Percentiles rank a stretch among this genome's conserved stretches.
Evolutionary conservation across 2,329 filamentous ascomycete species (phyloP).

Genomic region (Biscogniauxia mediterranea): DNA sequence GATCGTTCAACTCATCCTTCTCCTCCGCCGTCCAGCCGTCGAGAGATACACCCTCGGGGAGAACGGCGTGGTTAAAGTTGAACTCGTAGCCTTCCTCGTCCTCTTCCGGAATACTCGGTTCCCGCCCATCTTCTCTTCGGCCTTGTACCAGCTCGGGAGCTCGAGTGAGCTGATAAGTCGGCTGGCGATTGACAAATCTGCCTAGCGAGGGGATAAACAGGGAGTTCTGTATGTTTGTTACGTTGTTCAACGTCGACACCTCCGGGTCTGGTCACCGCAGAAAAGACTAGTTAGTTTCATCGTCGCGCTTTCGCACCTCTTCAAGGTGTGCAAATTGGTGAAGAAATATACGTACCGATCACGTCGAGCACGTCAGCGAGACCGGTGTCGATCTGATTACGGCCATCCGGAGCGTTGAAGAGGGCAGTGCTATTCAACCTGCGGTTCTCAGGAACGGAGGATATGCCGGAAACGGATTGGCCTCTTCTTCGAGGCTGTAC

Average conservation of each 20-base stretch:
- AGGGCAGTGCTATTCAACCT: slow-evolving; percentile 25
- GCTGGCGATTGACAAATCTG: slow-evolving; percentile 69
- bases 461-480: slow-evolving; percentile 13
- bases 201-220: slow-evolving; percentile 84
- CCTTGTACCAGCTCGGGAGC: slow-evolving; percentile 22
- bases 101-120: slow-evolving; percentile 19
- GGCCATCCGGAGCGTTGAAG: slow-evolving; percentile 24
- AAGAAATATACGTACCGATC: slow-evolving; percentile 50
- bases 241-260: slow-evolving; percentile 75
- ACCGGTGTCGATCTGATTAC: slow-evolving; percentile 55
- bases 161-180: slow-evolving; percentile 71
- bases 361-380: slow-evolving; percentile 69
- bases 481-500: slow-evolving; percentile 22
- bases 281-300: background rate
- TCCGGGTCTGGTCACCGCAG: slow-evolving; percentile 63
- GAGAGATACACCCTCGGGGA: slow-evolving; percentile 70
- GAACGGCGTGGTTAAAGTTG: slow-evolving; percentile 61
- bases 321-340: background rate
- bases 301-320: background rate
- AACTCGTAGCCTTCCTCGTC: slow-evolving; percentile 66
- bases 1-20: slow-evolving; percentile 75
- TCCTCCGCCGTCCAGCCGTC: slow-evolving; percentile 75
- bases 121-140: slow-evolving; percentile 6
- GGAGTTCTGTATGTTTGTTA: slow-evolving; percentile 89
- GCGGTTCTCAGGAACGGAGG: slow-evolving; percentile 18